A percentile compares a stretch with the other conserved stretches of the same genome.
Evolutionary conservation across 2,329 filamentous ascomycete species (phyloP).

Genomic region (Colletotrichum eremochloae): DNA sequence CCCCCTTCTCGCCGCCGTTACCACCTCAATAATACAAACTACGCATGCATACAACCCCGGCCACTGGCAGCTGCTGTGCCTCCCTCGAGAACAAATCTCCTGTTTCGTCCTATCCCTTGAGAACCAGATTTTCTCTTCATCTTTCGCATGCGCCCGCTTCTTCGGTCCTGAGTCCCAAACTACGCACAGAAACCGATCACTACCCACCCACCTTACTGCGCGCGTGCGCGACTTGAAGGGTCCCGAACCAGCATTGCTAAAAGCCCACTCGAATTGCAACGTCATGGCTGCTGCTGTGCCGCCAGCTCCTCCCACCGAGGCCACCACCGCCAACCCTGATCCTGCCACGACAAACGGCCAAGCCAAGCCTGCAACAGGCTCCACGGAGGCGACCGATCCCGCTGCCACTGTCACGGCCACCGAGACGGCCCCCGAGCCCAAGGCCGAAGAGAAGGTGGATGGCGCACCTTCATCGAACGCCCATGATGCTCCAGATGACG

Average conservation of each 20-base stretch:
- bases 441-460: neutral
- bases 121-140: slow-evolving; percentile 8
- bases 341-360: slow-evolving; percentile 12
- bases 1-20: neutral
- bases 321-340: slow-evolving; percentile 21
- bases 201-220: neutral
- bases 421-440: neutral
- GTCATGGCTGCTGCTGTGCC: slow-evolving; percentile 38
- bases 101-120: slow-evolving; percentile 16
- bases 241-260: slow-evolving; percentile 3
- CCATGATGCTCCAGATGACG: slow-evolving; percentile 20
- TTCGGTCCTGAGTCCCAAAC: neutral
- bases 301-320: slow-evolving; percentile 31
- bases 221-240: slow-evolving; percentile 1
- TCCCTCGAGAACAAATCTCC: slow-evolving; percentile 17
- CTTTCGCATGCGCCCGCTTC: neutral
- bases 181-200: neutral
- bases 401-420: neutral
- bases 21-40: neutral
- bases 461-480: slow-evolving; percentile 5
- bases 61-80: slow-evolving; percentile 38
- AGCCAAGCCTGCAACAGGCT: slow-evolving; percentile 27
- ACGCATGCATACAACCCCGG: slow-evolving; percentile 26
- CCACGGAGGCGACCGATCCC: slow-evolving; percentile 12
- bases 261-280: slow-evolving; percentile 33